Percentiles rank a stretch among this genome's conserved stretches.
Evolutionary conservation across 352 stramenopile genomes (phyloP).

Genomic region (Phytophthora fragariae): DNA sequence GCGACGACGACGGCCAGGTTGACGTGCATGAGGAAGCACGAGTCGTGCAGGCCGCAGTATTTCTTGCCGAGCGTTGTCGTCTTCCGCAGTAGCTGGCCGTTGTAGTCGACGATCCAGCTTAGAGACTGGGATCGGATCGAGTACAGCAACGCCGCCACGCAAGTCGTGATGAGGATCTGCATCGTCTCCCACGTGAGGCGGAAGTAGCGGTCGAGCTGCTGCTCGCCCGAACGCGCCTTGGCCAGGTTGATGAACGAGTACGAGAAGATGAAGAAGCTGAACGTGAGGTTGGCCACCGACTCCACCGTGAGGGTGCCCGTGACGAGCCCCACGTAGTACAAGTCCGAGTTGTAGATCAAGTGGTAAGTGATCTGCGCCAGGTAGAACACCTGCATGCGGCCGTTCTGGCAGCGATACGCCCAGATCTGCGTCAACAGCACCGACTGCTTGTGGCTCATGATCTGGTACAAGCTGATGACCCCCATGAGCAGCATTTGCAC

Average conservation of each 20-base stretch:
- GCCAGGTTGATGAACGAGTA: constrained; percentile 19
- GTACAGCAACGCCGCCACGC: not conserved
- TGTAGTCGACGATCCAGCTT: constrained; percentile 1
- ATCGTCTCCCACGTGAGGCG: constrained; percentile 20
- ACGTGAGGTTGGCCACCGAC: constrained; percentile 18
- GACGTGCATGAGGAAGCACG: constrained; percentile 18
- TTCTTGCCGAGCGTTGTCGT: constrained; percentile 9
- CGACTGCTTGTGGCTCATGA: constrained; percentile 30
- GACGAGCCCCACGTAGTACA: constrained; percentile 3
- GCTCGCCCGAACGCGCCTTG: constrained; percentile 18
- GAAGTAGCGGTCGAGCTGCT: constrained; percentile 19
- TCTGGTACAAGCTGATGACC: constrained; percentile 25
- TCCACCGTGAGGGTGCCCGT: constrained; percentile 17
- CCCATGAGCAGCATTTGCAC: constrained; percentile 34
- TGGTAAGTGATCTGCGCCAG: constrained; percentile 24
- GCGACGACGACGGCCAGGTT: constrained; percentile 18
- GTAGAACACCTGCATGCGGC: constrained; percentile 23
- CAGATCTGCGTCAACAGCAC: constrained; percentile 32
- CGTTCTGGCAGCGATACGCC: constrained; percentile 30
- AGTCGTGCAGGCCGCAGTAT: constrained; percentile 25
- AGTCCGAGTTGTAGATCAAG: constrained; percentile 10
- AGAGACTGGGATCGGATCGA: constrained; percentile 1
- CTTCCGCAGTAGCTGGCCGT: constrained; percentile 21
- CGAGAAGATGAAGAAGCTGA: constrained; percentile 21
- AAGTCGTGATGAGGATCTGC: constrained; percentile 9